Base-by-base conservation (phyloP, 306 rosid genomes). In the Lagenaria siceraria region DNA sequence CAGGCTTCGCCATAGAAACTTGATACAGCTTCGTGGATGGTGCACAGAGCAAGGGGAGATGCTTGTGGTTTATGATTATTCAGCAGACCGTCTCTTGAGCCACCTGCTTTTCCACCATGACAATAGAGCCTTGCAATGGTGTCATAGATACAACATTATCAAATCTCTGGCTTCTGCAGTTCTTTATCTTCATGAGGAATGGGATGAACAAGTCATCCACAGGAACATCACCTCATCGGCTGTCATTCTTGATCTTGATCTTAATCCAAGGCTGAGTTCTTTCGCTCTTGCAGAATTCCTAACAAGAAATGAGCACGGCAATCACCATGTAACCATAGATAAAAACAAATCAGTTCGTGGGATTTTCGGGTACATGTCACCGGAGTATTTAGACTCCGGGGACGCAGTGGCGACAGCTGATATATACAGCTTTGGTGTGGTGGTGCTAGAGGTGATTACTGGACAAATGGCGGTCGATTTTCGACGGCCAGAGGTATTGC, bases 31-130 rank as follows among this genome's bases (percentile, higher is more conserved):
- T 54, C 95, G 97, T 0, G 98, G 98, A 25, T 94, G 98, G 98
- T 94, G 98, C 84, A 94, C 97, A 0, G 98, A 94, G 83, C 97
- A 89, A 82, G 98, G 98, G 8, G 97, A 94, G 83, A 94, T 94
- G 98, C 98, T 95, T 22, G 97, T 94, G 76, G 89, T 94, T 64
- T 94, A 94, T 48, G 98, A 94, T 60, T 92, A 92, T 87, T 87
- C 97, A 3, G 88, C 90, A n/a, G 89, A 84, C 42, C 93, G 95
- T 51, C 86, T 89, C 52, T 86, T 94, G 27, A 89, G 96, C 58
- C 89, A 89, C 81, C 80, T 74, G 58, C 97, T 94, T 77, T 88
- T 88, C 75, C 91, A 78, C 56, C 87, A 83, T 13, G 85, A 76
- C 76, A 55, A 75, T 5, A 75, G 72, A 85, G 58, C 83, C 43